Conservation (phyloP, 345 rosid genomes). For the Passiflora organensis region DNA sequence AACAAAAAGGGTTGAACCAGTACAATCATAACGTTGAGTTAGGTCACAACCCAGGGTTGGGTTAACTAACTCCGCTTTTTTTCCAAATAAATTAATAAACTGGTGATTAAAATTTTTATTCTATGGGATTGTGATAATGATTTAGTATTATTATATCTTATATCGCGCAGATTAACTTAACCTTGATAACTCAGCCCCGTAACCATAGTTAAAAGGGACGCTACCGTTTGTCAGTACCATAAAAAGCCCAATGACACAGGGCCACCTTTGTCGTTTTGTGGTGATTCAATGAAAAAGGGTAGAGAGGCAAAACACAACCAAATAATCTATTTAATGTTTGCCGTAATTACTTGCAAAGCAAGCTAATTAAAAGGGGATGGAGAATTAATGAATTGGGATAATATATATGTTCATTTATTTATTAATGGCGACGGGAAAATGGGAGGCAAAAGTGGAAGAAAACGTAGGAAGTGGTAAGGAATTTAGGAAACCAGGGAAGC, state of each 20-base stretch:
- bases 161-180: background rate
- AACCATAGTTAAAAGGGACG: conserved; percentile 10
- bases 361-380: background rate
- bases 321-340: background rate
- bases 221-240: conserved; percentile 15
- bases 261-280: conserved; percentile 16
- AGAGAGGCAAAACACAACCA: conserved; percentile 10
- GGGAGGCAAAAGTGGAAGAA: background rate
- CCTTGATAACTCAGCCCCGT: conserved; percentile 13
- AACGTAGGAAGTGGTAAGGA: background rate
- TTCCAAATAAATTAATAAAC: too few relatives aligned
- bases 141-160: too few relatives aligned
- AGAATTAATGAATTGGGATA: background rate
- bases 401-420: too few relatives aligned
- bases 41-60: too few relatives aligned
- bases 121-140: too few relatives aligned
- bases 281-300: background rate
- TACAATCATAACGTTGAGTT: too few relatives aligned
- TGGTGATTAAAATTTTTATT: too few relatives aligned
- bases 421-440: background rate
- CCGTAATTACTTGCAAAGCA: background rate
- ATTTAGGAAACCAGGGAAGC: background rate
- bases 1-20: too few relatives aligned
- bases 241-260: background rate
- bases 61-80: too few relatives aligned